Evolutionary conservation across 179 eudicot genomes (phyloP), one percentile per base, ranked within the genome.

Genomic region (Patellifolia procumbens): DNA sequence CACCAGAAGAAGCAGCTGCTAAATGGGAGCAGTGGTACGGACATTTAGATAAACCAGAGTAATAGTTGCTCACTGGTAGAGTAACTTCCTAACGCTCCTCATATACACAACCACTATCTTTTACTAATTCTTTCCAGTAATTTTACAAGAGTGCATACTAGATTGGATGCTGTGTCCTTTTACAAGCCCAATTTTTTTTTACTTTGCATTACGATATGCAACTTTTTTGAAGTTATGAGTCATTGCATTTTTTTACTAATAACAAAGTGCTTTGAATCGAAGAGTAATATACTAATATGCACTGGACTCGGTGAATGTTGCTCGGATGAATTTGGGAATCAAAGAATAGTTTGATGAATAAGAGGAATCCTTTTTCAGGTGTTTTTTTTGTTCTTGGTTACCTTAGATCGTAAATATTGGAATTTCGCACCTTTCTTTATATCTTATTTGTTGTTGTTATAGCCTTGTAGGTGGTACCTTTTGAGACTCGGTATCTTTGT

Each of bases 1-100:
- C 92, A 29, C 92, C 89, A 0, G 91, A 93, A 72, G 92, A 93
- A 84, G 85, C 98, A 20, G 86, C 90, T 45, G 81, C 84, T 65
- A 76, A 88, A 72, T 93, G 98, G 98, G 59, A 87, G 16, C 65
- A 81, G 73, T 78, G 82, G 76, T 91, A 83, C 63, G 97, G 89
- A 35, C 85, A 92, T 75, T 65, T 87, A 73, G 92, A 92, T 72
- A 79, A 86, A 77, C 55, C 49, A 48, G 80, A 85, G 78, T 88
- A 83, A 82, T n/a, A n/a, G n/a, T n/a, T n/a, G n/a, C n/a, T n/a
- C n/a, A n/a, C n/a, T n/a, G n/a, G n/a, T n/a, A n/a, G n/a, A 85
- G 78, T 61, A 37, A 84, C 70, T 31, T 71, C 43, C 55, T 53
- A n/a, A 1, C 15, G 31, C 22, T 16, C n/a, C 64, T 52, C 35